A percentile compares a stretch with the other conserved stretches of the same genome.
These are phyloP conservation scores for Termitomyces sp. DNA, from an alignment of 768 basidiomycete species.

Conservation along the genomic window DNA sequence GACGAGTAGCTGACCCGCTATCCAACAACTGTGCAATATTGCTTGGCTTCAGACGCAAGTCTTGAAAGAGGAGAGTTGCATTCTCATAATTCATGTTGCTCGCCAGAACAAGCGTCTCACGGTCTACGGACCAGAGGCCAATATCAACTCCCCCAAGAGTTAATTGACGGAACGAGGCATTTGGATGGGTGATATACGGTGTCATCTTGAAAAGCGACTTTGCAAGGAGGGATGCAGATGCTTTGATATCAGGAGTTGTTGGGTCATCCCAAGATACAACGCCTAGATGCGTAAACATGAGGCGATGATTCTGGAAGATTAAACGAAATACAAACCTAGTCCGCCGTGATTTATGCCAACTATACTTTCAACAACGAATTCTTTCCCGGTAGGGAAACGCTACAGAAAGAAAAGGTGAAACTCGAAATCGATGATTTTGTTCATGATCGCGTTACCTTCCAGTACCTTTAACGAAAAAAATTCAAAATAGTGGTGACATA, in stretches of 20 bases:
- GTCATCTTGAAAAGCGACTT: constrained; percentile 37
- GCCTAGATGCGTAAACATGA: constrained; percentile 17
- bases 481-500: background rate
- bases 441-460: constrained; percentile 31
- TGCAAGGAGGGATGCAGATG: constrained; percentile 44
- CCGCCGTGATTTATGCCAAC: constrained; percentile 70
- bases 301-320: background rate
- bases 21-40: constrained; percentile 25
- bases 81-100: constrained; percentile 43
- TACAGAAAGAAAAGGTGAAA: constrained; percentile 5
- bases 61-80: constrained; percentile 24
- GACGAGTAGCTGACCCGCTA: constrained; percentile 24
- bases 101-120: constrained; percentile 40
- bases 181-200: constrained; percentile 38
- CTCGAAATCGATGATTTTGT: background rate
- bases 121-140: constrained; percentile 42
- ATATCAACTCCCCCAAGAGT: constrained; percentile 38
- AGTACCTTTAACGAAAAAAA: constrained; percentile 29
- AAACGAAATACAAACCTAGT: constrained; percentile 31
- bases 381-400: constrained; percentile 59
- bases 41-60: constrained; percentile 20
- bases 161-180: constrained; percentile 33
- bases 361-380: constrained; percentile 61
- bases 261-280: constrained; percentile 55
- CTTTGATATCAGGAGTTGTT: constrained; percentile 46